Base-by-base conservation (phyloP, 2,329 filamentous ascomycete genomes). In the Fonsecaea pugnacius region DNA sequence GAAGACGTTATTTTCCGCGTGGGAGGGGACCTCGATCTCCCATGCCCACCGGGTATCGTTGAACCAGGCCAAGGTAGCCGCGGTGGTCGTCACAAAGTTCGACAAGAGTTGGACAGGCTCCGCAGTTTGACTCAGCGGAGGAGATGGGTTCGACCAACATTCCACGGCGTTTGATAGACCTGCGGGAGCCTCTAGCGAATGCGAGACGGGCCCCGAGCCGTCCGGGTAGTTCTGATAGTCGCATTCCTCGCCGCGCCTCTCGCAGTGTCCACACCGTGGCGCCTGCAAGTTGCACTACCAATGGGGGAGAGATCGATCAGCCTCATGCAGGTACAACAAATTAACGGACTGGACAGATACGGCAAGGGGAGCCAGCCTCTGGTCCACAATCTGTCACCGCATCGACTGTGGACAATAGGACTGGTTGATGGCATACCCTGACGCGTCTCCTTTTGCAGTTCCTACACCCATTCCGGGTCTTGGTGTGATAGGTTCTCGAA, bases 201-300 rank as follows among this genome's bases (percentile, higher is more conserved):
- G 35, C 27, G 54, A 43, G 21, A 18, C 24, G 10, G 54, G 14
- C 1, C 12, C 21, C 54, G 54, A 18, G 35, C 18, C 43, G 35
- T 43, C n/a, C 18, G 27, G 36, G 36, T 40, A 27, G 35, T 43
- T 12, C 54, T 57, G 35, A n/a, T 16, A 57, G 36, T 57, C 54
- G 24, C 54, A 57, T 43, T 57, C 54, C 21, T 57, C 54, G 36
- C 54, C 33, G 24, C 54, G 54, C n/a, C 54, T 57, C 35, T 57
- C 36, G 24, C 54, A 57, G 27, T 43, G 54, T 10, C 24, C 16
- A 24, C 54, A 57, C 43, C 36, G 54, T 40, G 54, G 54, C 33
- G 54, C 54, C 36, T 57, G 54, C 24, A 57, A 43, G 36, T 57
- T 30, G 14, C 54, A 57, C 54, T 57, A 16, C 16, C 18, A 57